These are phyloP conservation scores for Irpex sp. DNA, from an alignment of 1,284 basidiomycete genomes.

Conservation along the genomic window DNA sequence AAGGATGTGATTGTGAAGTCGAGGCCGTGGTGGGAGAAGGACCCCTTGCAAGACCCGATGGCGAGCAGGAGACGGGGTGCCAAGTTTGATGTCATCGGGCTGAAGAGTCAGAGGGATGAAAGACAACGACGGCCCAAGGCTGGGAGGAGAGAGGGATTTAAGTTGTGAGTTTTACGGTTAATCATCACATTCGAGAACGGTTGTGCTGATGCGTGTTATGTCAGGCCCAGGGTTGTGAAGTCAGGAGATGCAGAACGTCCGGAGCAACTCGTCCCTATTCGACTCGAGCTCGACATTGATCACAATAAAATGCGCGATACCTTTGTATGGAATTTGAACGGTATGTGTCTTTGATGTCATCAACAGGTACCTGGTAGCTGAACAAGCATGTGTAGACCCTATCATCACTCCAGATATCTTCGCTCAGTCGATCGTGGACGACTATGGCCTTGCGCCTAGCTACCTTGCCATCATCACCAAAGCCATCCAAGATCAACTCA, in stretches of 20 bases:
- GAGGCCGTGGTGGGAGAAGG: constrained; percentile 52
- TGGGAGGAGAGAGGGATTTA: constrained; percentile 66
- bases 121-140: constrained; percentile 45
- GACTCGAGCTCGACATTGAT: constrained; percentile 92
- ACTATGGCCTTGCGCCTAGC: constrained; percentile 75
- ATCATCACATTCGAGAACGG: not conserved
- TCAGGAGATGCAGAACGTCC: constrained; percentile 56
- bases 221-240: constrained; percentile 60
- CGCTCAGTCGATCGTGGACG: constrained; percentile 88
- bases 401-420: constrained; percentile 88
- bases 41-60: constrained; percentile 29
- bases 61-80: constrained; percentile 31
- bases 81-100: constrained; percentile 40
- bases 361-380: constrained; percentile 3
- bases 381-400: constrained; percentile 54
- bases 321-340: constrained; percentile 95
- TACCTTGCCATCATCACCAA: constrained; percentile 79
- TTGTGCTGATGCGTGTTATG: not conserved
- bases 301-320: constrained; percentile 93
- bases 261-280: constrained; percentile 88
- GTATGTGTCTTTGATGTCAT: constrained; percentile 38
- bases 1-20: constrained; percentile 29
- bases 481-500: constrained; percentile 84
- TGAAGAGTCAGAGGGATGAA: constrained; percentile 33
- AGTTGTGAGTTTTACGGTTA: constrained; percentile 47